These are phyloP conservation scores for Tolypocladium ovalisporum DNA, from an alignment of 2,329 filamentous ascomycete genomes.

Conservation along the genomic window DNA sequence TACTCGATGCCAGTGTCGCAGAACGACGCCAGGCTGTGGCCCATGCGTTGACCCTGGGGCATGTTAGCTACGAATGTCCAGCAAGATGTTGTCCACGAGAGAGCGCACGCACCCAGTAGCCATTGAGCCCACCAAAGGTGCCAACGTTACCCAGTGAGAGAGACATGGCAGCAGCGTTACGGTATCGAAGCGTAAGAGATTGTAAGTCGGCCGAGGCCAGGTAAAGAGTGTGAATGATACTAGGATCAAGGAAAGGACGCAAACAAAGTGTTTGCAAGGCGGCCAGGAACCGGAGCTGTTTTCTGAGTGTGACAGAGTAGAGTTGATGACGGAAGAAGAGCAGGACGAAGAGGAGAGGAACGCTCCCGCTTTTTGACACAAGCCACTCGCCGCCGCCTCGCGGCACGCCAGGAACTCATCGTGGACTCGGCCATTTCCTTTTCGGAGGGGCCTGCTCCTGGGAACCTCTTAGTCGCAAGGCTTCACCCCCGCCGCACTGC, in stretches of 20 bases:
- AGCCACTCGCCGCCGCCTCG: conserved; percentile 4
- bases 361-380: conserved; percentile 5
- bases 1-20: conserved; percentile 26
- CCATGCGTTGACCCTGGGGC: conserved; percentile 22
- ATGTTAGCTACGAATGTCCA: neutral
- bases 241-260: conserved; percentile 27
- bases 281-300: conserved; percentile 18
- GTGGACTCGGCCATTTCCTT: conserved; percentile 10
- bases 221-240: conserved; percentile 19
- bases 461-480: neutral
- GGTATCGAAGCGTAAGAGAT: conserved; percentile 3
- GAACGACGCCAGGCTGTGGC: conserved; percentile 20
- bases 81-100: neutral
- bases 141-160: conserved; percentile 11
- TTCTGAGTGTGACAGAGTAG: conserved; percentile 8
- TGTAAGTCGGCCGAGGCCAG: conserved; percentile 22
- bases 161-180: conserved; percentile 8
- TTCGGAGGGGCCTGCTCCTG: neutral
- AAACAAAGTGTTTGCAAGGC: conserved; percentile 24
- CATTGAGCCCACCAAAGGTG: conserved; percentile 22
- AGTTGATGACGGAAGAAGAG: conserved; percentile 20
- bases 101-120: conserved; percentile 25
- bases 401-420: neutral
- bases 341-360: conserved; percentile 3
- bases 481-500: neutral